A percentile compares a stretch with the other conserved stretches of the same genome.
Conservation (phyloP, 805 yeast species). For the Metschnikowia chrysomelidarum region DNA sequence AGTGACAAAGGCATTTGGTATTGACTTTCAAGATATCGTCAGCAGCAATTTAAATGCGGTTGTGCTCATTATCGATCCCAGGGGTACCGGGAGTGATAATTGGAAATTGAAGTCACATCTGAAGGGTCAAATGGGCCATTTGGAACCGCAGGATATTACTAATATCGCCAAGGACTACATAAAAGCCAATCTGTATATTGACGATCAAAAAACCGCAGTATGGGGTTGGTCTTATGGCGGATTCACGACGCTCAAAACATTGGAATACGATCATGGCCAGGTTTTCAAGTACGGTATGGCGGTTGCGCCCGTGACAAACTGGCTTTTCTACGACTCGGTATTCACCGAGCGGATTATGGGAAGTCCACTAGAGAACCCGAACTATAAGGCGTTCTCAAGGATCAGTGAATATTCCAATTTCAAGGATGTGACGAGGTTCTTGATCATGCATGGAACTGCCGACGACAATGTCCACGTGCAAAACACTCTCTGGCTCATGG, state of each 20-base stretch:
- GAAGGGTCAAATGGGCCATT: slow-evolving; percentile 56
- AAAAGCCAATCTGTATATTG: slow-evolving; percentile 44
- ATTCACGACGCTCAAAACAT: slow-evolving; percentile 67
- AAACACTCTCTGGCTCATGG: slow-evolving; percentile 61
- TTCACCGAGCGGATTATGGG: slow-evolving; percentile 80
- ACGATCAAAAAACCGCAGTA: slow-evolving; percentile 55
- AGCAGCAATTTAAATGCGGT: slow-evolving; percentile 58
- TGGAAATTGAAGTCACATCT: slow-evolving; percentile 65
- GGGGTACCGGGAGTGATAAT: slow-evolving; percentile 81
- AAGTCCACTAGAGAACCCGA: slow-evolving; percentile 46
- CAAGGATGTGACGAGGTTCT: slow-evolving; percentile 50
- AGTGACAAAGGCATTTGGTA: slow-evolving; percentile 43
- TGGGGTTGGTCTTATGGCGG: slow-evolving; percentile 96
- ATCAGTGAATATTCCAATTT: slow-evolving; percentile 44
- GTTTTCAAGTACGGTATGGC: slow-evolving; percentile 74
- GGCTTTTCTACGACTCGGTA: slow-evolving; percentile 72
- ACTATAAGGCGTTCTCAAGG: slow-evolving; percentile 45
- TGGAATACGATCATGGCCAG: slow-evolving; percentile 62
- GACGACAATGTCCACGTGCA: slow-evolving; percentile 84
- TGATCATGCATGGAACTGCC: slow-evolving; percentile 78
- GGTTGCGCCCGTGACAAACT: slow-evolving; percentile 83
- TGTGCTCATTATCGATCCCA: slow-evolving; percentile 68
- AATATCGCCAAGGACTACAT: slow-evolving; percentile 52
- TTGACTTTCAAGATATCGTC: slow-evolving; percentile 59
- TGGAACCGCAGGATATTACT: slow-evolving; percentile 73